A percentile compares a stretch with the other conserved stretches of the same genome.
Evolutionary conservation across 495 filamentous ascomycete genomes (phyloP).

Genomic region (Penicillium fimorum): DNA sequence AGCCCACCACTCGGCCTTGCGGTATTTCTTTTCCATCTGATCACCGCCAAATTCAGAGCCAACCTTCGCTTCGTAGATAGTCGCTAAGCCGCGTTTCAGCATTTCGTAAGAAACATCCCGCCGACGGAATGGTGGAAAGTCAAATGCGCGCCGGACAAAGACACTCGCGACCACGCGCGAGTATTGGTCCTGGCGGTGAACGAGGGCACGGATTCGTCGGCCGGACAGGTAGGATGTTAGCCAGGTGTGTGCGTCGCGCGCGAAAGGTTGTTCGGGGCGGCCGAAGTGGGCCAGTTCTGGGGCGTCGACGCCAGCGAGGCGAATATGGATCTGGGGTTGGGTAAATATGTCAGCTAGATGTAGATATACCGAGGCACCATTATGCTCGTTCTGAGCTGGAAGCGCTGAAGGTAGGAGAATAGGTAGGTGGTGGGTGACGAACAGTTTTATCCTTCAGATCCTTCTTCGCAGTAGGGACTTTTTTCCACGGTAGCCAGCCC

Average conservation of each 20-base stretch:
- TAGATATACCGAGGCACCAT: neutral
- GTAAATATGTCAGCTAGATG: neutral
- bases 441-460: slow-evolving; percentile 77
- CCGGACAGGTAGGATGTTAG: slow-evolving; percentile 69
- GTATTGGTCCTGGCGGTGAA: slow-evolving; percentile 87
- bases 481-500: slow-evolving; percentile 81
- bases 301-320: slow-evolving; percentile 88
- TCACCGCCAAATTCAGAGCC: slow-evolving; percentile 84
- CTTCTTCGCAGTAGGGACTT: slow-evolving; percentile 63
- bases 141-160: slow-evolving; percentile 62
- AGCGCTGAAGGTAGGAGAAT: neutral
- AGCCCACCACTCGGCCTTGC: slow-evolving; percentile 68
- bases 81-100: slow-evolving; percentile 78
- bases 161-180: slow-evolving; percentile 86
- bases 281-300: slow-evolving; percentile 93
- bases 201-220: slow-evolving; percentile 72
- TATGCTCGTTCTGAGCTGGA: neutral
- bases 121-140: slow-evolving; percentile 56
- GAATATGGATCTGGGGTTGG: slow-evolving; percentile 63
- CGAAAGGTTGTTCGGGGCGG: slow-evolving; percentile 76
- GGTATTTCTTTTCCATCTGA: slow-evolving; percentile 60
- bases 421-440: slow-evolving; percentile 26
- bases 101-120: slow-evolving; percentile 88
- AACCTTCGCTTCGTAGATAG: slow-evolving; percentile 85
- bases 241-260: slow-evolving; percentile 76